Conservation (phyloP, 1,284 basidiomycete species). For the Anthracocystis walkeri region DNA sequence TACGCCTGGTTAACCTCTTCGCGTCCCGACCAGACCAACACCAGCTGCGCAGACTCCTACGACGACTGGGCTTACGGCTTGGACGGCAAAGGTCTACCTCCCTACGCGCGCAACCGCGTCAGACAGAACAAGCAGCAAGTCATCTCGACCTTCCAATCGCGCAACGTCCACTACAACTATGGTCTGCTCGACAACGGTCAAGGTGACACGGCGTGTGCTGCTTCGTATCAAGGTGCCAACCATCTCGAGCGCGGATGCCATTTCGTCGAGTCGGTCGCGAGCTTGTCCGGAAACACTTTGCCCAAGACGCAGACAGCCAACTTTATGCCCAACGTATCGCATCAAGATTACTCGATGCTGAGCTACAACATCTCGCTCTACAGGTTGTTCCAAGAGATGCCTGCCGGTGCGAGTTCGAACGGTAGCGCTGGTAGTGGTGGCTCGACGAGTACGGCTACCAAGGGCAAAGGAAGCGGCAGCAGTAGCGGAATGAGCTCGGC, state of each 20-base stretch:
- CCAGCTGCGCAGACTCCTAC: conserved; percentile 21
- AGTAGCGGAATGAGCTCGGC: conserved; percentile 3
- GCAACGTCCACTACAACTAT: conserved; percentile 60
- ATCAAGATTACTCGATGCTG: conserved; percentile 66
- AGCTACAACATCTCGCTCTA: conserved; percentile 50
- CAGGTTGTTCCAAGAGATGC: conserved; percentile 50
- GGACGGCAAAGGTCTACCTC: conserved; percentile 37
- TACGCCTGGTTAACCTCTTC: conserved; percentile 53
- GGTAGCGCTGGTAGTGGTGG: not conserved
- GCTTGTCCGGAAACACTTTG: conserved; percentile 22
- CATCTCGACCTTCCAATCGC: conserved; percentile 39
- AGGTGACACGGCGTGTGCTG: conserved; percentile 61
- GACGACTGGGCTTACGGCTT: conserved; percentile 60
- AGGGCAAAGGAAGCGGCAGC: not conserved
- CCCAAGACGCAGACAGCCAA: conserved; percentile 58
- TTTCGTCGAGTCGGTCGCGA: conserved; percentile 44
- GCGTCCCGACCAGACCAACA: conserved; percentile 39
- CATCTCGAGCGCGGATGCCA: conserved; percentile 58
- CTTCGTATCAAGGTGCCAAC: conserved; percentile 57
- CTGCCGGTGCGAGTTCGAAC: conserved; percentile 14
- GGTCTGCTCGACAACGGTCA: conserved; percentile 64
- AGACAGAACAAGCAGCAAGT: conserved; percentile 36
- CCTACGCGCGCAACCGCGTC: conserved; percentile 55
- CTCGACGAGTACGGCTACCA: not conserved
- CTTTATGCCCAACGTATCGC: conserved; percentile 60